phyloP scores from a whole-genome alignment of 169 alveolate species.

The Hepatocystis sp. region DNA sequence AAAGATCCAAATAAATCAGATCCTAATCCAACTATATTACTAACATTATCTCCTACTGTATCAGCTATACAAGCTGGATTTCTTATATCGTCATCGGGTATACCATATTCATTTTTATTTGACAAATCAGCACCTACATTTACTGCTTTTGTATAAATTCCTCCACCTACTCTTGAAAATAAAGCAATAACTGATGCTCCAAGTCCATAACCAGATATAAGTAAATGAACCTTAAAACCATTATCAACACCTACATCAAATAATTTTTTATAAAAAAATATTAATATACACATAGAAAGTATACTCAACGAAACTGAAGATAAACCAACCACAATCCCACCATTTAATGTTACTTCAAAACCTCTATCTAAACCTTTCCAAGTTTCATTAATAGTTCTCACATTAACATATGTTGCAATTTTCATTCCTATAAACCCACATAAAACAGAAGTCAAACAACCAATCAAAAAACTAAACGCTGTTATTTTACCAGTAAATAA shows the following conservation, averaged over 20 bases:
- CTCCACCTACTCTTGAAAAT: slow-evolving; percentile 96
- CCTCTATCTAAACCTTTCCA: slow-evolving; percentile 85
- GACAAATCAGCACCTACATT: slow-evolving; percentile 95
- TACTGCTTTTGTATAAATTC: slow-evolving; percentile 95
- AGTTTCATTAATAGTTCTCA: slow-evolving; percentile 89
- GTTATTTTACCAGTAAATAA: slow-evolving; percentile 83
- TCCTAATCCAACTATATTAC: slow-evolving; percentile 97
- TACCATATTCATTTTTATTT: slow-evolving; percentile 92
- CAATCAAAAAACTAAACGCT: slow-evolving; percentile 89
- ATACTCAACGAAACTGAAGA: slow-evolving; percentile 89
- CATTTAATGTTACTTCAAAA: slow-evolving; percentile 88
- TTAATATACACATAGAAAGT: slow-evolving; percentile 78
- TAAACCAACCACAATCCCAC: slow-evolving; percentile 93
- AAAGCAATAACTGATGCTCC: slow-evolving; percentile 94
- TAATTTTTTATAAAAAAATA: slow-evolving; percentile 77
- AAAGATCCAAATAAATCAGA: slow-evolving; percentile 95
- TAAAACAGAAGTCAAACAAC: slow-evolving; percentile 90
- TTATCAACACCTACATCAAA: background rate
- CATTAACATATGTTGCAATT: slow-evolving; percentile 90
- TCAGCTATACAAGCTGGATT: slow-evolving; percentile 96
- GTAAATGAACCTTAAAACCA: slow-evolving; percentile 82
- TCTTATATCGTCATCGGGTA: slow-evolving; percentile 93
- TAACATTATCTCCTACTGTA: slow-evolving; percentile 96
- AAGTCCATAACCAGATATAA: slow-evolving; percentile 91
- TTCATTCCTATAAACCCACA: slow-evolving; percentile 93